Base-by-base conservation (phyloP, 2,329 filamentous ascomycete species). In the Microthyrium microscopicum region DNA sequence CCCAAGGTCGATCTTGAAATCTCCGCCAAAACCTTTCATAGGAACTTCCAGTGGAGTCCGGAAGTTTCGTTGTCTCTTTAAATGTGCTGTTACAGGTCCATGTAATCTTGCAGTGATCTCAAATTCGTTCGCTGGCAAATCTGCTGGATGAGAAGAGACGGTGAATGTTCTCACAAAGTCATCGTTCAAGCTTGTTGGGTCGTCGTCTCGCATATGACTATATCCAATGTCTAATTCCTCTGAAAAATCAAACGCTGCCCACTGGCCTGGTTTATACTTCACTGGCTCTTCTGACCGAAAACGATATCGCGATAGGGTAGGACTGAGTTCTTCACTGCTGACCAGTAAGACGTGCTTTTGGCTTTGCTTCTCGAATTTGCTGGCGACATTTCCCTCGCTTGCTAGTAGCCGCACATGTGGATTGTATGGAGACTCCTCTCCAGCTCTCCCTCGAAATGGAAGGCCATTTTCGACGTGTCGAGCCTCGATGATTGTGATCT, bases 91-190 rank as follows among this genome's bases (percentile, higher is more conserved):
- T 4, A 73, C 78, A 0, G 66, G 62, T 0, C 83, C 82, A 28
- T 82, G 68, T 34, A 63, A 70, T 12, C 79, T 58, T 1, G 73
- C 68, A 4, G 79, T 87, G 40, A 91, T 75, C 43, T 85, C 73
- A 36, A 89, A 65, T 44, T 73, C 62, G 22, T 60, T 31, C 24
- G 1, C 9, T 25, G 3, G 15, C 5, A 12, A 21, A 20, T 18
- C 2, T 25, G 13, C 3, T 26, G 73, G 69, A 1, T 58, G 53
- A 2, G 67, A 80, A 2, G 77, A 80, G 0, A 92, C 66, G 2
- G 83, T 92, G 46, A 92, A 92, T 0, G 82, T 91, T 19, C 83
- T 63, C 4, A 89, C 61, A 40, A 72, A 85, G 48, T 93, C 82
- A 48, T 92, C 83, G 44, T 92, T 93, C 12, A 92, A 51, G 43